A percentile compares a stretch with the other conserved stretches of the same genome.
Evolutionary conservation across 2,329 filamentous ascomycete species (phyloP).

Genomic region (Claviceps arundinis): DNA sequence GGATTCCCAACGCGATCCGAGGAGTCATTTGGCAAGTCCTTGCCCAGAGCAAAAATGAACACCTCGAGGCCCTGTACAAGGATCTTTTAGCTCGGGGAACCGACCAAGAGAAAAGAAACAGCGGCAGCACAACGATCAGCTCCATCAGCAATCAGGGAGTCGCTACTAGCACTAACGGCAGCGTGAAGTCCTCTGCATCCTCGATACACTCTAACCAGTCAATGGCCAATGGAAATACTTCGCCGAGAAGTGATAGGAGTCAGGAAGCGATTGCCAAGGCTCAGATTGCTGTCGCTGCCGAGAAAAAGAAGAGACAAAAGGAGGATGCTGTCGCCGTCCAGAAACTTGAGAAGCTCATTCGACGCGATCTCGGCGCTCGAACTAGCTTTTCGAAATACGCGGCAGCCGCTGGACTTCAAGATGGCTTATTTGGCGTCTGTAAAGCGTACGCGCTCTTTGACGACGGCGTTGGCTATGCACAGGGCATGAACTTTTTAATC

Average conservation of each 20-base stretch:
- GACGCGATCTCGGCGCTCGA: slow-evolving; percentile 76
- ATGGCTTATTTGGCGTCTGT: slow-evolving; percentile 87
- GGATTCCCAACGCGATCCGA: slow-evolving; percentile 86
- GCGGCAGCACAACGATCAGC: slow-evolving; percentile 39
- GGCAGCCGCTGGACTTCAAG: slow-evolving; percentile 78
- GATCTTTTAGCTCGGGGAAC: slow-evolving; percentile 70
- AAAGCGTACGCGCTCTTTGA: slow-evolving; percentile 96
- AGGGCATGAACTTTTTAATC: slow-evolving; percentile 96
- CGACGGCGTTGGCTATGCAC: slow-evolving; percentile 87
- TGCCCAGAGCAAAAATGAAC: slow-evolving; percentile 86
- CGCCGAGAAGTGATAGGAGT: slow-evolving; percentile 47
- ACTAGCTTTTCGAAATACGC: slow-evolving; percentile 97
- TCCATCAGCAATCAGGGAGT: slow-evolving; percentile 36
- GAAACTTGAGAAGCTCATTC: slow-evolving; percentile 85
- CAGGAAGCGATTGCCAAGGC: slow-evolving; percentile 51
- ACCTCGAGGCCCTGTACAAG: slow-evolving; percentile 74
- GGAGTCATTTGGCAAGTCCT: slow-evolving; percentile 99
- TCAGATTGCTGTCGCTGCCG: slow-evolving; percentile 48
- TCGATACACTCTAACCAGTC: slow-evolving; percentile 73
- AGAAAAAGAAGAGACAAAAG: slow-evolving; percentile 66
- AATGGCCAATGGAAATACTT: slow-evolving; percentile 39
- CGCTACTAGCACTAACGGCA: slow-evolving; percentile 43
- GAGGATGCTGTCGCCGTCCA: slow-evolving; percentile 60
- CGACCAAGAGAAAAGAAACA: slow-evolving; percentile 57
- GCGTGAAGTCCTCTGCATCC: slow-evolving; percentile 64